Evolutionary conservation across 768 basidiomycete genomes (phyloP), one percentile per base, ranked within the genome.

Genomic region (Leucocoprinus birnbaumii): DNA sequence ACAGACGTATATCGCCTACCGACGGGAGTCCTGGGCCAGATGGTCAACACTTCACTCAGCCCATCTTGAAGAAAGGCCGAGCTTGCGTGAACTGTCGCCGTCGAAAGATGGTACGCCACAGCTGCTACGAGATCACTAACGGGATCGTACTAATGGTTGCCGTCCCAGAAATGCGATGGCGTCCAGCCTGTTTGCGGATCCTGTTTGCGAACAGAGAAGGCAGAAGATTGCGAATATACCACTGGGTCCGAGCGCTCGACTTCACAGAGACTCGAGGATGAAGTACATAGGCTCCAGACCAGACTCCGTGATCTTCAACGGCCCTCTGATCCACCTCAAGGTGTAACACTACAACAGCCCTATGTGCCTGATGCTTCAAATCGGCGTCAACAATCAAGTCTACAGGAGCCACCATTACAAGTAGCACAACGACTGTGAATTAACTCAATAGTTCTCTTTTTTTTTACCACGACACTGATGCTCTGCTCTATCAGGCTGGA

Each of bases 221-320:
- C 64, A 0, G 80, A 80, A 7, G 84, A 85, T 57, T 86, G 84
- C 58, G 83, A 86, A 68, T 86, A 85, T 59, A 73, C 74, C 0
- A 72, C 75, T 41, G 74, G 72, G 1, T 69, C 71, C 18, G 75
- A 74, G 16, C 78, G 73, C 7, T 73, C 84, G 0, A 71, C 69
- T 14, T 81, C 74, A 0, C 69, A 83, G 57, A 68, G 73, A 4
- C 64, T 85, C 14, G 80, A 85, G 62, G 77, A 81, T n/a, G 71
- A 79, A 16, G 71, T 85, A 14, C 64, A 70, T 0, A 71, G 72
- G 10, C 64, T 84, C 8, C 75, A 77, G 61, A 68, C 72, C 7
- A 74, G 82, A 18, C 73, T 85, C 13, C 67, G 67, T 34, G 75
- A 79, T 48, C 59, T 81, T 3, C 78, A 80, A 57, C 64, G n/a